These are phyloP conservation scores for Cornus florida DNA, from an alignment of 148 eudicot genomes.

Conservation along the genomic window DNA sequence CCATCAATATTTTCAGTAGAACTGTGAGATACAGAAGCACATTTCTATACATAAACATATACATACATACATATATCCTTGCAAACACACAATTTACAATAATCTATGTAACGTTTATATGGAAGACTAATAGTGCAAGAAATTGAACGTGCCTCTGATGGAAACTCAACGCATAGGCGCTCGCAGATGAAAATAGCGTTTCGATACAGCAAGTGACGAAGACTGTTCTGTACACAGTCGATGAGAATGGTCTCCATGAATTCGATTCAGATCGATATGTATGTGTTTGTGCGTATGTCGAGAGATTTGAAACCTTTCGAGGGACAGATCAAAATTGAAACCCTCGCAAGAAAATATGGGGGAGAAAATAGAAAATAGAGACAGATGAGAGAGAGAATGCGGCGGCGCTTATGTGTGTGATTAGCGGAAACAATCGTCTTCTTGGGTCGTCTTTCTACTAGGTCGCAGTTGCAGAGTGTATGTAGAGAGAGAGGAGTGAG, in stretches of 20 bases:
- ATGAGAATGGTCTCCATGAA: conserved; percentile 76
- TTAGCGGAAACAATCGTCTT: background rate
- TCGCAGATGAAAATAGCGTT: conserved; percentile 92
- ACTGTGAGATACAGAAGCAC: background rate
- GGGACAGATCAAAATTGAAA: background rate
- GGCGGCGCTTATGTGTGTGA: no score
- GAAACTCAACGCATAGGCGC: conserved; percentile 94
- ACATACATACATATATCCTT: no score
- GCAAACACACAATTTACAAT: no score
- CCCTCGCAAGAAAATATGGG: background rate
- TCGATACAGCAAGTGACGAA: conserved; percentile 63
- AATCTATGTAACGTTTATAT: no score
- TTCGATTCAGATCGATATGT: conserved; percentile 1
- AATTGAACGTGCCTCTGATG: conserved; percentile 66
- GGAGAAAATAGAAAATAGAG: background rate
- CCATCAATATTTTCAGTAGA: background rate
- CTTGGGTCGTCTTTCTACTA: background rate
- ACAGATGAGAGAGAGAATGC: background rate
- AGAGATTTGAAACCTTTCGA: background rate
- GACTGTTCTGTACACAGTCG: conserved; percentile 68
- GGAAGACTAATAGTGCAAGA: background rate
- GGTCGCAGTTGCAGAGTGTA: background rate
- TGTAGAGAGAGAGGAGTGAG: background rate
- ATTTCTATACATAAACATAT: background rate
- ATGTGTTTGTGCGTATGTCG: background rate